Base-by-base conservation (phyloP, 2,329 filamentous ascomycete genomes). In the Alternaria sp. region DNA sequence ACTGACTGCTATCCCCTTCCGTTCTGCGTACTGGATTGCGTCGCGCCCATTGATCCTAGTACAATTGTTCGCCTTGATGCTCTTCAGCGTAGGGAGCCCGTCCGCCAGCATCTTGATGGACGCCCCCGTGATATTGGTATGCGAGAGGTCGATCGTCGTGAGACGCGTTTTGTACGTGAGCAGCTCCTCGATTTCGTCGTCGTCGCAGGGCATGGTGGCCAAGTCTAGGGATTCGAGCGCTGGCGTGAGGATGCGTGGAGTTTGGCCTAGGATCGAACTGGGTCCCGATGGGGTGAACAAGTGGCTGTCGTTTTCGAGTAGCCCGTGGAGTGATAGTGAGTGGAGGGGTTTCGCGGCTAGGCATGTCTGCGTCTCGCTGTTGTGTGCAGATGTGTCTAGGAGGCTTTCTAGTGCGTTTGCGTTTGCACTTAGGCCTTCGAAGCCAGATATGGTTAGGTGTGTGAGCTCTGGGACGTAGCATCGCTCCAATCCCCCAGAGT, bases 11-110 rank as follows among this genome's bases (percentile, higher is more conserved):
- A 76, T 60, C 0, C 79, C 79, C 56, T 74, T 74, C 5, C 51
- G 55, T 48, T 74, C 63, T 3, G 80, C 80, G 71, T 79, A 80
- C 11, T 73, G 70, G 4, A 81, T 68, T 0, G 78, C 80, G 67
- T 81, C 80, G 2, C 73, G 61, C 14, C 74, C 72, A 10, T 51
- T 67, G 1, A 81, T 70, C 6, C 66, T 49, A 2, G 51, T 51
- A 46, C 79, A 81, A 8, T 76, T 59, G 42, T 79, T 69, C 17
- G 79, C 63, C 3, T 67, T 69, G 17, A 81, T 62, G 10, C 58
- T 60, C 40, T 65, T 66, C 5, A 81, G 58, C 9, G 61, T 58
- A 0, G 63, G 63, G 10, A 75, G 39, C 8, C 53, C 57, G 28
- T 76, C 71, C 0, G 75, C 70, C 14, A 80, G 62, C 56, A 71